phyloP scores from a whole-genome alignment of 2,329 filamentous ascomycete species.

The Leptodontidium sp. region DNA sequence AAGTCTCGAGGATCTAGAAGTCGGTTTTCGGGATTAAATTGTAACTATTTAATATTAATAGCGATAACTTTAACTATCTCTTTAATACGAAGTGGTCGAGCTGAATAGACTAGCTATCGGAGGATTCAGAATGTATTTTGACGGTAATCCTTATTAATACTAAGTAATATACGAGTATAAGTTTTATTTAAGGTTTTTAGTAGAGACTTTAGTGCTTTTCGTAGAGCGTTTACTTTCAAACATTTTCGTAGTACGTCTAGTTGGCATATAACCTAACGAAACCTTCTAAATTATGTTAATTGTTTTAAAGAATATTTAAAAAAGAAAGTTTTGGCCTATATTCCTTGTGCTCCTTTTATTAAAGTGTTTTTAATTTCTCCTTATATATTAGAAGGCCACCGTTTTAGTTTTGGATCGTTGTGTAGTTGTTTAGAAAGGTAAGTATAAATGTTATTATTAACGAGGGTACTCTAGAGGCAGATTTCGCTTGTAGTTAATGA shows the following conservation, averaged over 20 bases:
- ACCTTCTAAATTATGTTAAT: conserved; percentile 39
- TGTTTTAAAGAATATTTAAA: conserved; percentile 15
- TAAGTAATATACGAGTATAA: too few species aligned
- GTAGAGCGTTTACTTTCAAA: too few species aligned
- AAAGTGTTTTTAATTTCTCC: conserved; percentile 39
- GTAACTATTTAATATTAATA: conserved; percentile 36
- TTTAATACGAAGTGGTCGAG: conserved; percentile 26
- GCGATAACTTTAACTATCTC: conserved; percentile 45
- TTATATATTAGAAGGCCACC: conserved; percentile 35
- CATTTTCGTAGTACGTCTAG: too few species aligned
- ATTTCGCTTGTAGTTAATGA: too few species aligned
- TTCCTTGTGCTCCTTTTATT: conserved; percentile 42
- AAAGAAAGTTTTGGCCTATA: conserved; percentile 38
- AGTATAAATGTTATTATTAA: too few species aligned
- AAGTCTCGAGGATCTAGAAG: conserved; percentile 43
- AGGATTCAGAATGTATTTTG: too few species aligned
- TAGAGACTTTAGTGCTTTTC: not conserved
- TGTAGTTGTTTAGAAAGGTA: too few species aligned
- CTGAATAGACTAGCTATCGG: too few species aligned
- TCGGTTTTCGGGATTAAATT: conserved; percentile 42
- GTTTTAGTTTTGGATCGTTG: too few species aligned
- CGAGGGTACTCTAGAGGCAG: too few species aligned
- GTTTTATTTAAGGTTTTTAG: too few species aligned
- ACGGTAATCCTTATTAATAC: too few species aligned
- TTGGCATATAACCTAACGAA: conserved; percentile 43